A percentile compares a stretch with the other conserved stretches of the same genome.
Conservation (phyloP, 495 filamentous ascomycete genomes). For the Viridothelium virens region DNA sequence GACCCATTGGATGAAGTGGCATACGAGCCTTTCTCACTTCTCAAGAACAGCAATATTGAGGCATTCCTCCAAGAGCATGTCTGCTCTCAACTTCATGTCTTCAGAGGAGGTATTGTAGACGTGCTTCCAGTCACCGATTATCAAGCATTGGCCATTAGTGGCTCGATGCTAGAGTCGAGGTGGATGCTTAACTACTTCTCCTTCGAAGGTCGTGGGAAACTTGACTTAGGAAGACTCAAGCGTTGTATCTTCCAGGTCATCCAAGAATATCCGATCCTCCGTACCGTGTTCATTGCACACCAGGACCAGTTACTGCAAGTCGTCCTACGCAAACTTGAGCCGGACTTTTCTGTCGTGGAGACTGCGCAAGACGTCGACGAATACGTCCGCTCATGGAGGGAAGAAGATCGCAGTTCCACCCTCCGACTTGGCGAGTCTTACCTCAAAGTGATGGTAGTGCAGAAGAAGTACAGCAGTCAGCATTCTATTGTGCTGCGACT, state of each 20-base stretch:
- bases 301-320: conserved; percentile 25
- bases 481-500: conserved; percentile 24
- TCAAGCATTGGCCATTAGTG: conserved; percentile 24
- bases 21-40: conserved; percentile 13
- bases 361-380: conserved; percentile 22
- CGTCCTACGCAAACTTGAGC: conserved; percentile 21
- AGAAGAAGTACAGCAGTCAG: conserved; percentile 22
- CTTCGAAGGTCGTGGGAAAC: conserved; percentile 21
- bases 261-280: conserved; percentile 23
- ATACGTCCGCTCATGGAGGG: conserved; percentile 19
- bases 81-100: conserved; percentile 15
- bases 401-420: conserved; percentile 16
- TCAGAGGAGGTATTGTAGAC: conserved; percentile 25
- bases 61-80: conserved; percentile 15
- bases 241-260: conserved; percentile 23
- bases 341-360: conserved; percentile 20
- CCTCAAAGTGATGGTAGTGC: conserved; percentile 22
- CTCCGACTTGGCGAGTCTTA: conserved; percentile 23
- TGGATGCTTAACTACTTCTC: conserved; percentile 28
- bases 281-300: conserved; percentile 25
- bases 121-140: conserved; percentile 25
- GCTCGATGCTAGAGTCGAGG: conserved; percentile 23
- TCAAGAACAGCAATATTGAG: conserved; percentile 1
- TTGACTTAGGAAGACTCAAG: conserved; percentile 24
- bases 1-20: neutral